phyloP scores from a whole-genome alignment of 2,329 filamentous ascomycete genomes.

The Sarocladium brachiariae region DNA sequence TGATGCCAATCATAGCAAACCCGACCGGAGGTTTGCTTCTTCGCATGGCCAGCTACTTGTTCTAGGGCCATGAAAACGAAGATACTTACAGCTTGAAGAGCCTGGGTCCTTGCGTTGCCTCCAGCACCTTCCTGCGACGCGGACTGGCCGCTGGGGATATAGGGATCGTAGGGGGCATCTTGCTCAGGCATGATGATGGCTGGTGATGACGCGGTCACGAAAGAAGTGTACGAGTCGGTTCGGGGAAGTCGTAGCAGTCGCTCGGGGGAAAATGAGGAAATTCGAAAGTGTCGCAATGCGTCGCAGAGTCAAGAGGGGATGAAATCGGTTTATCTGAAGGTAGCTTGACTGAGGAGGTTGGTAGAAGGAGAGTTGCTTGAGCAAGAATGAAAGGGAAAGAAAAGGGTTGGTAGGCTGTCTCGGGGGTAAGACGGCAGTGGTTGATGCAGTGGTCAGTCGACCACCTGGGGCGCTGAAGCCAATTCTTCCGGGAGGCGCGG shows the following conservation, averaged over 20 bases:
- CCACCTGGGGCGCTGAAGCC: constrained; percentile 2
- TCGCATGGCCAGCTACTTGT: neutral
- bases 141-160: constrained; percentile 67
- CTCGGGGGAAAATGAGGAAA: neutral
- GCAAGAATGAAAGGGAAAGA: constrained; percentile 9
- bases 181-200: constrained; percentile 42
- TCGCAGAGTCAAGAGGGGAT: neutral
- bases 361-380: neutral
- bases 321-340: neutral
- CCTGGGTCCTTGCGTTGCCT: constrained; percentile 48
- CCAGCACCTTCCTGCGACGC: constrained; percentile 34
- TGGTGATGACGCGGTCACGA: constrained; percentile 6
- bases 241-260: neutral
- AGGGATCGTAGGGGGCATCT: constrained; percentile 74
- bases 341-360: constrained; percentile 2
- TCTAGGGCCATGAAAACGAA: no score
- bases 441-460: neutral
- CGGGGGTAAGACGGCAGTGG: constrained; percentile 3
- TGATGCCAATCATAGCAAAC: neutral
- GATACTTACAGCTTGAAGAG: constrained; percentile 79
- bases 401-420: neutral
- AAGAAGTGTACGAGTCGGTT: neutral
- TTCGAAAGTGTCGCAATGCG: neutral
- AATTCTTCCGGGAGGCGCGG: constrained; percentile 7
- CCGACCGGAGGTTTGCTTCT: neutral